Evolutionary conservation across 2,329 filamentous ascomycete species (phyloP).

Genomic region (Colletotrichum simmondsii): DNA sequence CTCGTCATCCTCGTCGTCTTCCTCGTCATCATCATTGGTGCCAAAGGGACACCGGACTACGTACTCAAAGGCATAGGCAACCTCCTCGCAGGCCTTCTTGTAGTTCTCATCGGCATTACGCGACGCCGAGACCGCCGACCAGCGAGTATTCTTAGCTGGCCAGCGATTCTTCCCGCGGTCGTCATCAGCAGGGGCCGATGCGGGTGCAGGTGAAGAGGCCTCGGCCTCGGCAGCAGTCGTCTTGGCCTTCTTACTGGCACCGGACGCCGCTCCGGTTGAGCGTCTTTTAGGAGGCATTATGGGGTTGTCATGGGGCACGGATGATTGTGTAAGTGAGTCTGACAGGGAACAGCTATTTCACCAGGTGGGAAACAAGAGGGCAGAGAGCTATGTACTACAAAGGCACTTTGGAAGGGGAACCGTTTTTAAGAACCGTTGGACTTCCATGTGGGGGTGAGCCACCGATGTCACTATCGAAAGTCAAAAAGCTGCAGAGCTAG

Average conservation of each 20-base stretch:
- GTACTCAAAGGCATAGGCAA: constrained; percentile 41
- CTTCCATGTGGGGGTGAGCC: neutral
- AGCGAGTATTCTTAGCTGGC: constrained; percentile 40
- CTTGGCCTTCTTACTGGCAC: constrained; percentile 9
- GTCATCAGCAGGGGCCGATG: neutral
- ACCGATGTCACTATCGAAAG: neutral
- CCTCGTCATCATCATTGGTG: constrained; percentile 29
- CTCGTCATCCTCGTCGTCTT: constrained; percentile 35
- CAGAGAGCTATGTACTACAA: no score
- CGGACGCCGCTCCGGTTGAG: neutral
- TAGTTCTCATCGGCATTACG: constrained; percentile 46
- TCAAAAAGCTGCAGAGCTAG: neutral
- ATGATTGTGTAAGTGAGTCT: neutral
- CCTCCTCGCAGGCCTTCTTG: constrained; percentile 38
- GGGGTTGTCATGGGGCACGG: neutral
- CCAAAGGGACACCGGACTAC: constrained; percentile 41
- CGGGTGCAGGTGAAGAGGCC: neutral
- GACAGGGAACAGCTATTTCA: neutral
- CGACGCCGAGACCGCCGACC: constrained; percentile 47
- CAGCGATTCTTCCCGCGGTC: neutral
- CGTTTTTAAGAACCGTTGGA: neutral
- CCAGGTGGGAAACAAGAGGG: neutral
- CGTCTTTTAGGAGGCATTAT: constrained; percentile 21
- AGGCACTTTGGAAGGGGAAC: no score
- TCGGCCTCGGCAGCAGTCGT: neutral